Conservation (phyloP, 805 yeast genomes). For the Candida cerambycidarum region DNA sequence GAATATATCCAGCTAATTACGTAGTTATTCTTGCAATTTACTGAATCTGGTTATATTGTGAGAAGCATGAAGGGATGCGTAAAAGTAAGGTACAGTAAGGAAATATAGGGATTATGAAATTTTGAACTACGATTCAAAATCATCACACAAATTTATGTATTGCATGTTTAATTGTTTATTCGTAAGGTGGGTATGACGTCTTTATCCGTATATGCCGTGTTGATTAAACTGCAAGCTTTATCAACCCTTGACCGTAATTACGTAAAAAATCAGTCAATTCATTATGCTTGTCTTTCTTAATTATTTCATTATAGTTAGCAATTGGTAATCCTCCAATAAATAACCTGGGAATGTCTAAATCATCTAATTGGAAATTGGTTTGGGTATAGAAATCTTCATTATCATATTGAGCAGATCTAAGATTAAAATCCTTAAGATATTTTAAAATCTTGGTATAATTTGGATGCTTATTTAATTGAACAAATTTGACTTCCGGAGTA, state of each 20-base stretch:
- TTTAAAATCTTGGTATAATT: slow-evolving; percentile 22
- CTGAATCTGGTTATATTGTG: too few relatives aligned
- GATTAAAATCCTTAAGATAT: slow-evolving; percentile 22
- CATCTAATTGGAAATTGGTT: slow-evolving; percentile 1
- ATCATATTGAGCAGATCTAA: slow-evolving; percentile 4
- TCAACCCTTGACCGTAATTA: slow-evolving; percentile 27
- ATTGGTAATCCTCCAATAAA: slow-evolving; percentile 35
- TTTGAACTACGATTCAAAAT: too few relatives aligned
- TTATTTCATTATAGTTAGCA: slow-evolving; percentile 27
- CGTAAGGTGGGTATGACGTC: too few relatives aligned
- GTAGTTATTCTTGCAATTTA: too few relatives aligned
- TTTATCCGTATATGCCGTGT: too few relatives aligned
- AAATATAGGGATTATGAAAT: too few relatives aligned
- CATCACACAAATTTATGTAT: too few relatives aligned
- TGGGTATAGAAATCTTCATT: slow-evolving; percentile 3
- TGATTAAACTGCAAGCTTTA: slow-evolving; percentile 17
- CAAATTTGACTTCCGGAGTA: slow-evolving; percentile 33
- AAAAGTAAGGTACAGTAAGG: too few relatives aligned
- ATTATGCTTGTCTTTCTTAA: slow-evolving; percentile 20
- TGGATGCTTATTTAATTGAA: slow-evolving; percentile 34
- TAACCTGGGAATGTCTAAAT: slow-evolving; percentile 28
- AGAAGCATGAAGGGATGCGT: too few relatives aligned
- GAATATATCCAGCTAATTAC: too few relatives aligned
- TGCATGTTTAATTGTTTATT: too few relatives aligned
- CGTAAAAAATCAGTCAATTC: slow-evolving; percentile 24